Conservation (phyloP, 495 filamentous ascomycete species). For the Podospora pseudoanserina region DNA sequence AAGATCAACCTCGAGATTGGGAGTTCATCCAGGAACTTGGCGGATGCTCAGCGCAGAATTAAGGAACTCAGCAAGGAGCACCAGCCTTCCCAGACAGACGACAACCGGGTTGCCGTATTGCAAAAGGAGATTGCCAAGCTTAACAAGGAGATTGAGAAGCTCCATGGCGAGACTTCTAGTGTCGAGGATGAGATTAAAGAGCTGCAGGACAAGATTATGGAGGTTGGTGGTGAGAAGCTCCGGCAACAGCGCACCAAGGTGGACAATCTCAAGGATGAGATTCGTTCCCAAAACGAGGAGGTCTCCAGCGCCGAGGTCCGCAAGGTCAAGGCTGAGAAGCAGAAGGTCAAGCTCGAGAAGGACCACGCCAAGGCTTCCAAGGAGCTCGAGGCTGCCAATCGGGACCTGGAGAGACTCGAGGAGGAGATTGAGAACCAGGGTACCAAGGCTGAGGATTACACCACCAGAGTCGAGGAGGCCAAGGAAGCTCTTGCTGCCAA, state of each 20-base stretch:
- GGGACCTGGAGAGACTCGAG: conserved; percentile 71
- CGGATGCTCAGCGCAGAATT: conserved; percentile 76
- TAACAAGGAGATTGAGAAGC: conserved; percentile 72
- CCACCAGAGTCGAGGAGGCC: conserved; percentile 76
- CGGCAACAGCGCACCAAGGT: conserved; percentile 88
- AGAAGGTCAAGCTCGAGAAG: conserved; percentile 80
- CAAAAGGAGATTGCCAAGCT: conserved; percentile 73
- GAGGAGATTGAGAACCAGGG: conserved; percentile 73
- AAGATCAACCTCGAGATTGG: conserved; percentile 89
- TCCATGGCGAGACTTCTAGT: conserved; percentile 74
- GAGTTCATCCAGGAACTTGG: conserved; percentile 76
- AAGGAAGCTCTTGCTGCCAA: conserved; percentile 75
- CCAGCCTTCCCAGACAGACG: conserved; percentile 74
- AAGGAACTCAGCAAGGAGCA: conserved; percentile 77
- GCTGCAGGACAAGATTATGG: conserved; percentile 95
- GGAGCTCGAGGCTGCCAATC: conserved; percentile 66
- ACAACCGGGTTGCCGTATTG: conserved; percentile 61
- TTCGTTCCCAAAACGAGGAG: conserved; percentile 72
- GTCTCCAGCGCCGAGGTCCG: conserved; percentile 80
- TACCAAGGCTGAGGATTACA: conserved; percentile 66
- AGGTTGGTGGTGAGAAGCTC: conserved; percentile 89
- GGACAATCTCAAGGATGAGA: conserved; percentile 85
- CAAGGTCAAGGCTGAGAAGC: conserved; percentile 88
- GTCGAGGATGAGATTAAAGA: conserved; percentile 88
- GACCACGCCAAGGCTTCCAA: conserved; percentile 67